Evolutionary conservation across 108 stramenopile genomes (phyloP), one percentile per base, ranked within the genome.

Genomic region (Epithemia pelagica): DNA sequence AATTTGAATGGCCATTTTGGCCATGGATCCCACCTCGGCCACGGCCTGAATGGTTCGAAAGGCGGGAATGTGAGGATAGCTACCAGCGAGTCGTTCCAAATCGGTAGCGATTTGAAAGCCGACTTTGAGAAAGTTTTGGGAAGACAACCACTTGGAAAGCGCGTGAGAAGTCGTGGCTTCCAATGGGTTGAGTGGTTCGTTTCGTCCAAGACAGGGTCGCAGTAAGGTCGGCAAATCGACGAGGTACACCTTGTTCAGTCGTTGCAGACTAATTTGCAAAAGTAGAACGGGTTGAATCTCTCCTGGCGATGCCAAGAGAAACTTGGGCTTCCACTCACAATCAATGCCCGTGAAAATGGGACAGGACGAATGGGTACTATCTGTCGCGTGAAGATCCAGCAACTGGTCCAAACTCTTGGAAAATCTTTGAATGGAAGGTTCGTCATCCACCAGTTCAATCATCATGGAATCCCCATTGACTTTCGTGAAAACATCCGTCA

Each of bases 41-140:
- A 65, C 64, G 15, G 68, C 59, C n/a, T 59, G 58, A n/a, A 70
- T 32, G 31, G 62, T 46, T 56, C 61, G 74, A 52, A 75, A 68
- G n/a, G 2, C 27, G 3, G 54, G 75, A 22, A 1, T 60, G 24
- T 65, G 61, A 57, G 0, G 33, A 30, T 28, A 61, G 53, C 32
- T 72, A 62, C 24, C 69, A 26, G 0, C 28, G 25, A n/a, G 54
- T 53, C 25, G 32, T 30, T 10, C 59, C 71, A 33, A 71, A 56
- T 46, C 23, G 26, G 32, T 10, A 58, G 31, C 8, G 66, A 5
- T 33, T 51, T 60, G 74, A 54, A 54, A 76, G 37, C 55, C 66
- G 23, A 56, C 67, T 33, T 70, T 70, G 61, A 75, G 15, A 20
- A 75, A n/a, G 27, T 27, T 15, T 7, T 65, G 30, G 15, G 74